A percentile compares a stretch with the other conserved stretches of the same genome.
These are phyloP conservation scores for Phytophthora nicotianae DNA, from an alignment of 352 stramenopile species.

Conservation along the genomic window DNA sequence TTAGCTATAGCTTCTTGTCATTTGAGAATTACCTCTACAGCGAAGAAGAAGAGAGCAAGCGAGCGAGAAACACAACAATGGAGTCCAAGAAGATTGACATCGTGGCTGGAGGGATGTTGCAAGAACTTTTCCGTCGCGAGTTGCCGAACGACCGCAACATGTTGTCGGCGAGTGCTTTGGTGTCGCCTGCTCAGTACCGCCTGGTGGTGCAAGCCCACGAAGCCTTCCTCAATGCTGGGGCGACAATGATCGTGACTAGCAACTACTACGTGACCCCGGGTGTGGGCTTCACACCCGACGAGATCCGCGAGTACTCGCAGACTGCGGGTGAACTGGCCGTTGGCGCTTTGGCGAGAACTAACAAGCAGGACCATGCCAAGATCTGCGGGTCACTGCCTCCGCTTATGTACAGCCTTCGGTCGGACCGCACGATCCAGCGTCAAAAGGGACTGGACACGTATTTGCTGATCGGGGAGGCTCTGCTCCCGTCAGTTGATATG, in stretches of 20 bases:
- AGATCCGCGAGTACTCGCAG: conserved; percentile 71
- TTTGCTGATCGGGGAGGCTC: conserved; percentile 68
- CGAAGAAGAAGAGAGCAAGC: neutral
- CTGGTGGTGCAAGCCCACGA: conserved; percentile 71
- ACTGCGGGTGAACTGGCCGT: conserved; percentile 70
- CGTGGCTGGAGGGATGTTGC: conserved; percentile 84
- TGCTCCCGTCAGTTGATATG: conserved; percentile 80
- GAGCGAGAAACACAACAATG: conserved; percentile 16
- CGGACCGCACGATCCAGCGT: conserved; percentile 84
- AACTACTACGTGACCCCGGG: conserved; percentile 90
- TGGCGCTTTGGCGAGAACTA: conserved; percentile 41
- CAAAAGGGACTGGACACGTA: conserved; percentile 79
- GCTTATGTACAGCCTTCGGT: conserved; percentile 89
- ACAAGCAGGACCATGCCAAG: conserved; percentile 39
- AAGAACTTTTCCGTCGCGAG: conserved; percentile 88
- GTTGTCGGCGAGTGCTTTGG: conserved; percentile 86
- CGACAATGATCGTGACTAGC: conserved; percentile 86
- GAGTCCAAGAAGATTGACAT: conserved; percentile 46
- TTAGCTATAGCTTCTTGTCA: neutral
- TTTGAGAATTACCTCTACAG: conserved; percentile 20
- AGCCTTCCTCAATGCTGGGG: conserved; percentile 80
- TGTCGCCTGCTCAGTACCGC: conserved; percentile 66
- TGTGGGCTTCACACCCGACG: conserved; percentile 79
- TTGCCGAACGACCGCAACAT: conserved; percentile 92
- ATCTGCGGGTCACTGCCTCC: conserved; percentile 90